Percentiles rank a stretch among this genome's conserved stretches.
phyloP scores from a whole-genome alignment of 305 asterid species.

The Vinca major region DNA sequence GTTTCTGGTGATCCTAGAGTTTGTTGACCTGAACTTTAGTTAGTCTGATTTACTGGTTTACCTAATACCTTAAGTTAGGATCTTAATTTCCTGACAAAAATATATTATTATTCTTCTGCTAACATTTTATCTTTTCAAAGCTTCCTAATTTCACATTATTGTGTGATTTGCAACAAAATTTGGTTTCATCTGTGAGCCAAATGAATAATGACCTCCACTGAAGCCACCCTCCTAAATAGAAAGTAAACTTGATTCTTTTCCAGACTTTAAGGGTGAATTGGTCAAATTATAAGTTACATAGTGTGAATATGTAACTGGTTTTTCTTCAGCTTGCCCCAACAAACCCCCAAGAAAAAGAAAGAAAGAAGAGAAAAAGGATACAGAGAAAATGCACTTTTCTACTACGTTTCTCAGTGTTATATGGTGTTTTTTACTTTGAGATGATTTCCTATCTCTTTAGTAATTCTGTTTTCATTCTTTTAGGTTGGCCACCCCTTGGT shows the following conservation, averaged over 20 bases:
- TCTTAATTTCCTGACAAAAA: neutral
- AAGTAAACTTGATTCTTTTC: neutral
- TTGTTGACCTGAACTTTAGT: neutral
- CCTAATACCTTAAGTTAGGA: neutral
- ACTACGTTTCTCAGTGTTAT: neutral
- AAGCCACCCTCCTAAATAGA: neutral
- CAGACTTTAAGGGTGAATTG: neutral
- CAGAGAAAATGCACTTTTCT: neutral
- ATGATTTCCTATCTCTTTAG: neutral
- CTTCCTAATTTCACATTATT: neutral
- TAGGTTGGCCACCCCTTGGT: slow-evolving; percentile 98
- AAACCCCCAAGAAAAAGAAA: neutral
- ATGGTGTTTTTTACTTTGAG: neutral
- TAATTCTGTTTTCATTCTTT: slow-evolving; percentile 20
- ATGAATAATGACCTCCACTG: neutral
- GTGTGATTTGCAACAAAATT: neutral
- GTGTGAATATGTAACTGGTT: neutral
- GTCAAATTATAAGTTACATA: too few relatives aligned
- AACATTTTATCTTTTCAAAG: neutral
- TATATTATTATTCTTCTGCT: neutral
- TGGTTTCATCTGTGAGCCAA: neutral
- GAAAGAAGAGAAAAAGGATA: too few relatives aligned
- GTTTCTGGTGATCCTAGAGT: neutral
- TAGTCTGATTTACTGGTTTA: neutral
- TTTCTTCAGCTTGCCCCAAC: neutral